Evolutionary conservation across 2,329 filamentous ascomycete species (phyloP).

Genomic region (Trichoderma harzianum): DNA sequence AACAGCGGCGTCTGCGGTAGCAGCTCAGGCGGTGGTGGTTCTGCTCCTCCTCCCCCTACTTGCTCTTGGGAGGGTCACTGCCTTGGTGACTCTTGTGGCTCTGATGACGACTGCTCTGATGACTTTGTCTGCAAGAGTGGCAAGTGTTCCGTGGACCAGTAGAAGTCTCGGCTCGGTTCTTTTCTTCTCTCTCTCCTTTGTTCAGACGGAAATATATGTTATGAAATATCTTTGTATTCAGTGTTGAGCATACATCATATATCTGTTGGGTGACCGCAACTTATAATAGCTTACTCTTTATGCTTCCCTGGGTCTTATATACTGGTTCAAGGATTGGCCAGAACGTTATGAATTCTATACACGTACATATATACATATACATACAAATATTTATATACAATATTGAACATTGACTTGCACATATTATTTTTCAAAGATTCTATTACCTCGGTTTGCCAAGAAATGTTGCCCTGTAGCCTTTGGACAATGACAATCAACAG

Average conservation of each 20-base stretch:
- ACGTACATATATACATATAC: not conserved
- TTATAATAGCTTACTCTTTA: not conserved
- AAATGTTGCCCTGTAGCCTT: no score
- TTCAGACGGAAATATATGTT: not conserved
- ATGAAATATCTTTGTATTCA: not conserved
- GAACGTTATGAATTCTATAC: not conserved
- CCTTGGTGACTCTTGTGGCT: not conserved
- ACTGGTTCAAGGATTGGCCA: not conserved
- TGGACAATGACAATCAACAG: no score
- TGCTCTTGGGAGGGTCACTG: conserved; percentile 13
- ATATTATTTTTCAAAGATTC: no score
- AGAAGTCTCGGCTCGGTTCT: not conserved
- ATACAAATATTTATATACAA: not conserved
- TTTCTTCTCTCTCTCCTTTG: not conserved
- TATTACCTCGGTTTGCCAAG: no score
- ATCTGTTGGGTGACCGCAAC: not conserved
- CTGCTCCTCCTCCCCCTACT: not conserved
- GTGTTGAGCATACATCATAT: not conserved
- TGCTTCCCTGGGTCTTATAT: not conserved
- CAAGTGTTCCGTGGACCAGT: not conserved
- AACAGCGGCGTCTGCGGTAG: not conserved
- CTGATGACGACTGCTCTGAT: conserved; percentile 12
- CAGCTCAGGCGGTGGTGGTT: not conserved
- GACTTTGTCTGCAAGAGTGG: not conserved
- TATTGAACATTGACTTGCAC: not conserved